These are phyloP conservation scores for Leccinum subgranulosum DNA, from an alignment of 768 basidiomycete genomes.

Conservation along the genomic window DNA sequence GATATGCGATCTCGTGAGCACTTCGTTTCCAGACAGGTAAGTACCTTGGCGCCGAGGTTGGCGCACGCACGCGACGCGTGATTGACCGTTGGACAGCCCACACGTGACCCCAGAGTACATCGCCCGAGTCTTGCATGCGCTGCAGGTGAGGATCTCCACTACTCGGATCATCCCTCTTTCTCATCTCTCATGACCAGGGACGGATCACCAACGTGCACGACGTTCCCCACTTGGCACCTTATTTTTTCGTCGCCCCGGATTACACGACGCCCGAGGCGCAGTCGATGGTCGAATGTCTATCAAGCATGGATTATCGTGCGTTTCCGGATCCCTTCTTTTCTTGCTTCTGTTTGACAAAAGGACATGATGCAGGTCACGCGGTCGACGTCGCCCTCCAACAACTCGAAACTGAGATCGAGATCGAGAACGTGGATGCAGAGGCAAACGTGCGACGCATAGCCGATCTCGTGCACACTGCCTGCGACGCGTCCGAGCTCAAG, in stretches of 20 bases:
- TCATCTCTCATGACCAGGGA: constrained; percentile 40
- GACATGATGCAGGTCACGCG: constrained; percentile 1
- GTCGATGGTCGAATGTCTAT: constrained; percentile 46
- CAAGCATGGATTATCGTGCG: constrained; percentile 45
- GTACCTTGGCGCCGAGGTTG: neutral
- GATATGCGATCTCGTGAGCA: constrained; percentile 50
- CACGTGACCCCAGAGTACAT: constrained; percentile 58
- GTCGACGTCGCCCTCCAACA: constrained; percentile 4
- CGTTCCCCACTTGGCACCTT: constrained; percentile 63
- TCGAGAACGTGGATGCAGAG: neutral
- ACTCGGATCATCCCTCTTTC: neutral
- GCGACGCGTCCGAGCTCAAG: constrained; percentile 36
- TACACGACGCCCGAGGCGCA: constrained; percentile 52
- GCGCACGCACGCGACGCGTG: neutral
- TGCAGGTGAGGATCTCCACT: constrained; percentile 44
- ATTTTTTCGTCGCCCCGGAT: constrained; percentile 75
- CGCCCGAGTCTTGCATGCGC: constrained; percentile 54
- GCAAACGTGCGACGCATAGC: neutral
- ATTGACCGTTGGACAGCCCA: constrained; percentile 30
- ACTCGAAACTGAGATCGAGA: constrained; percentile 1
- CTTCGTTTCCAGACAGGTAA: constrained; percentile 59
- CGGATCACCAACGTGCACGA: constrained; percentile 71
- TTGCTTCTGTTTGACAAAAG: neutral
- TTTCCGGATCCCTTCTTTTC: neutral
- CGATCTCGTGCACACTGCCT: constrained; percentile 44